These are phyloP conservation scores for Candida vartiovaarae DNA, from an alignment of 805 yeast genomes.

Conservation along the genomic window DNA sequence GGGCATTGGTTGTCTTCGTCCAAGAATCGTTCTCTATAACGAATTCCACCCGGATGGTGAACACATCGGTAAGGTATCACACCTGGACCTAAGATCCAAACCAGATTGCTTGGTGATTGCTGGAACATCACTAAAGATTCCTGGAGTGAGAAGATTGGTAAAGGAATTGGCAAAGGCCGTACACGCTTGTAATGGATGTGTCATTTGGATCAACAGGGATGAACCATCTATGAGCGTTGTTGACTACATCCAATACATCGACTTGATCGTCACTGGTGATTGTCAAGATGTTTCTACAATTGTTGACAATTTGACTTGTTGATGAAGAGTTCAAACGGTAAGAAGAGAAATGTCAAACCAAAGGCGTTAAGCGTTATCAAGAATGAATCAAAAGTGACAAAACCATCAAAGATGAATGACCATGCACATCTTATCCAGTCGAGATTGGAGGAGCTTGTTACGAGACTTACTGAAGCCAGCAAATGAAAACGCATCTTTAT, in stretches of 20 bases:
- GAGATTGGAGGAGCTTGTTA: slow-evolving; percentile 17
- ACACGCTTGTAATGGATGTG: slow-evolving; percentile 49
- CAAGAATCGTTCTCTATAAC: slow-evolving; percentile 63
- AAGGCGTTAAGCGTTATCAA: background rate
- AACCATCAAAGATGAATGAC: slow-evolving; percentile 4
- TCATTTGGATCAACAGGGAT: slow-evolving; percentile 56
- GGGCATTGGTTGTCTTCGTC: slow-evolving; percentile 56
- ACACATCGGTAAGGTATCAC: slow-evolving; percentile 69
- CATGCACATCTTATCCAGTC: slow-evolving; percentile 13
- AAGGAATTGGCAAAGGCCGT: slow-evolving; percentile 54
- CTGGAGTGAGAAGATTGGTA: slow-evolving; percentile 58
- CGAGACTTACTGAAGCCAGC: slow-evolving; percentile 12
- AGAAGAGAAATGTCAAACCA: background rate
- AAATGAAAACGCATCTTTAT: slow-evolving; percentile 3
- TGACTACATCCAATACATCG: slow-evolving; percentile 46
- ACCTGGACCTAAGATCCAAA: slow-evolving; percentile 50
- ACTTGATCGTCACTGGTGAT: slow-evolving; percentile 55
- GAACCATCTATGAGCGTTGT: slow-evolving; percentile 43
- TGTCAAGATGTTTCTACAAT: slow-evolving; percentile 47
- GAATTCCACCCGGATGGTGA: slow-evolving; percentile 86
- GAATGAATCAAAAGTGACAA: slow-evolving; percentile 1
- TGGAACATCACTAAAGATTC: slow-evolving; percentile 81
- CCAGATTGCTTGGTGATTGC: slow-evolving; percentile 79
- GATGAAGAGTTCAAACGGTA: slow-evolving; percentile 2
- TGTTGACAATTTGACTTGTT: slow-evolving; percentile 20